Evolutionary conservation across 805 yeast species (phyloP).

Genomic region (Wickerhamomyces chaumierensis): DNA sequence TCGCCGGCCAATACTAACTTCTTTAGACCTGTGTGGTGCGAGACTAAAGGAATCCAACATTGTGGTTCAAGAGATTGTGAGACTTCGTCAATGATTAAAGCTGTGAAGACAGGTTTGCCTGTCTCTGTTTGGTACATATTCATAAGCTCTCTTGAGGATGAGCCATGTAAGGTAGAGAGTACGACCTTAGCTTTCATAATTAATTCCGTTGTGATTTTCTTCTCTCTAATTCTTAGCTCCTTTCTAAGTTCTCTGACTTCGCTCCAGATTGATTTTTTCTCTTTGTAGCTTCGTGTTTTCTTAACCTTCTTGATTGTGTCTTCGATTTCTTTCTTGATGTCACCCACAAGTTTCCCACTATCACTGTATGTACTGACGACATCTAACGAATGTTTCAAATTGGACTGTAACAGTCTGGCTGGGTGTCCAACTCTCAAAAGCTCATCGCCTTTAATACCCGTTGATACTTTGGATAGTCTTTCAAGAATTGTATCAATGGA

Average conservation of each 20-base stretch:
- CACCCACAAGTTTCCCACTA: constrained; percentile 51
- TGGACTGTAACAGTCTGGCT: constrained; percentile 59
- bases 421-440: constrained; percentile 91
- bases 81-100: constrained; percentile 88
- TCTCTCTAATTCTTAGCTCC: constrained; percentile 61
- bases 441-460: constrained; percentile 17
- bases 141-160: constrained; percentile 64
- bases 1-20: constrained; percentile 84
- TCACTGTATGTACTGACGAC: constrained; percentile 48
- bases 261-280: constrained; percentile 53
- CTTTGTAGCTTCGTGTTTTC: constrained; percentile 52
- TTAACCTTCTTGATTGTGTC: constrained; percentile 42
- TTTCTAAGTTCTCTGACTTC: constrained; percentile 59
- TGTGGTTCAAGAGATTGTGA: constrained; percentile 92
- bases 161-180: constrained; percentile 78
- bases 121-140: constrained; percentile 29
- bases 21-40: constrained; percentile 33
- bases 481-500: constrained; percentile 88
- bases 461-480: constrained; percentile 29
- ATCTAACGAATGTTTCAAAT: constrained; percentile 66
- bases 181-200: constrained; percentile 57
- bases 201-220: constrained; percentile 46
- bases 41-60: constrained; percentile 87
- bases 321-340: constrained; percentile 62
- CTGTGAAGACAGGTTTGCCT: constrained; percentile 42